phyloP scores from a whole-genome alignment of 805 yeast genomes.

The Yamadazyma tumulicola region DNA sequence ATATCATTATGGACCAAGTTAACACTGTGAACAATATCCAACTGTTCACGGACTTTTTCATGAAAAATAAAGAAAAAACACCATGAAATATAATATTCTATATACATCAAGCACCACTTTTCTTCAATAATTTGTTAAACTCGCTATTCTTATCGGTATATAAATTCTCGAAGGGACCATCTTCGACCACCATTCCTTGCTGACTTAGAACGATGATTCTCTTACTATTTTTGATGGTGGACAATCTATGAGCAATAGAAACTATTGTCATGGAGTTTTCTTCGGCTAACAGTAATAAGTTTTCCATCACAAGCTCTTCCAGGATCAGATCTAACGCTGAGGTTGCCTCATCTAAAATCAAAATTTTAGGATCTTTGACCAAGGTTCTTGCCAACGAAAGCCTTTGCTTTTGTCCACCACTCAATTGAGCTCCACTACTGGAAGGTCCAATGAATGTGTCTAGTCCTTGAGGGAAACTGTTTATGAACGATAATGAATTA shows the following conservation, averaged over 20 bases:
- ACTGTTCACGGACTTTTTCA: too few relatives aligned
- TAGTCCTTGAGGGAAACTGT: slow-evolving; percentile 74
- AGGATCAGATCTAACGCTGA: slow-evolving; percentile 88
- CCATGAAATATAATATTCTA: too few relatives aligned
- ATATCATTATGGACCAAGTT: too few relatives aligned
- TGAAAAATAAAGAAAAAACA: too few relatives aligned
- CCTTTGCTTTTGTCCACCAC: slow-evolving; percentile 95
- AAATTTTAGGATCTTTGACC: slow-evolving; percentile 70
- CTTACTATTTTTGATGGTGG: slow-evolving; percentile 81
- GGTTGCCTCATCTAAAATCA: slow-evolving; percentile 91
- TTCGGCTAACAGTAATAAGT: slow-evolving; percentile 49
- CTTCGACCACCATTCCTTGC: slow-evolving; percentile 61
- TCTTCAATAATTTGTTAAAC: slow-evolving; percentile 34
- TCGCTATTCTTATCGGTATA: slow-evolving; percentile 26
- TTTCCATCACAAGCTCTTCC: slow-evolving; percentile 79
- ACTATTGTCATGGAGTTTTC: slow-evolving; percentile 66
- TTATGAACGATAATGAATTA: slow-evolving; percentile 66
- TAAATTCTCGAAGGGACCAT: slow-evolving; percentile 39
- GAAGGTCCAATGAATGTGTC: slow-evolving; percentile 79
- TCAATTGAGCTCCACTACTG: slow-evolving; percentile 71
- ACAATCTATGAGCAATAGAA: slow-evolving; percentile 86
- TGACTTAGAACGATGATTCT: slow-evolving; percentile 66
- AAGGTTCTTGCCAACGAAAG: slow-evolving; percentile 88
- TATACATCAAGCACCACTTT: slow-evolving; percentile 4
- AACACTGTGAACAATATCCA: too few relatives aligned